These are phyloP conservation scores for Collybia sp. DNA, from an alignment of 768 basidiomycete genomes.

Conservation along the genomic window DNA sequence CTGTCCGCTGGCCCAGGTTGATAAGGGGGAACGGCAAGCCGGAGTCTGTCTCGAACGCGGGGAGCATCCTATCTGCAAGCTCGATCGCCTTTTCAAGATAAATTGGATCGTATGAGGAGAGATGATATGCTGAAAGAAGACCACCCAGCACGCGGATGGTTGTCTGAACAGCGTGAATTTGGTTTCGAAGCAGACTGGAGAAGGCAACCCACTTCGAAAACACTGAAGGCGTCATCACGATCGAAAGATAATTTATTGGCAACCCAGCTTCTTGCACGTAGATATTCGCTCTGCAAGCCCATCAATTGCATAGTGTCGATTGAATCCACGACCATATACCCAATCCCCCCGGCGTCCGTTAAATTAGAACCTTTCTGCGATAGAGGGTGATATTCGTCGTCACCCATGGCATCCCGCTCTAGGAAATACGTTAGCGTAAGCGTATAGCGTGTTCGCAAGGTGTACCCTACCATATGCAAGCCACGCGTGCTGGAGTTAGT, in stretches of 20 bases:
- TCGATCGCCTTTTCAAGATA: conserved; percentile 79
- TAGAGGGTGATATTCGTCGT: conserved; percentile 90
- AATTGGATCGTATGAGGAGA: conserved; percentile 66
- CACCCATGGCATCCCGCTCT: conserved; percentile 92
- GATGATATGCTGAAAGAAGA: conserved; percentile 79
- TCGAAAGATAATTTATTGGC: conserved; percentile 67
- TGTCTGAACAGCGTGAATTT: conserved; percentile 45
- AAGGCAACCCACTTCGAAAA: conserved; percentile 69
- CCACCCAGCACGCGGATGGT: conserved; percentile 93
- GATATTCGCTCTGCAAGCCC: conserved; percentile 79
- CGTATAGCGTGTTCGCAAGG: not conserved
- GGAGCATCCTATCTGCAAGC: conserved; percentile 78
- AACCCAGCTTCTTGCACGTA: conserved; percentile 78
- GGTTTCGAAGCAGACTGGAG: not conserved
- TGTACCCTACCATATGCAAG: conserved; percentile 65
- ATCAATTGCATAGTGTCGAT: conserved; percentile 89
- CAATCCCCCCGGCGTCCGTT: conserved; percentile 72
- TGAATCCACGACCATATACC: conserved; percentile 87
- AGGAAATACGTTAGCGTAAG: conserved; percentile 6
- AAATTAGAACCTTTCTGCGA: conserved; percentile 73
- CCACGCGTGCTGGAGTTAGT: conserved; percentile 71
- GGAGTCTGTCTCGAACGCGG: conserved; percentile 76
- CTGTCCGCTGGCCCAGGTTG: conserved; percentile 63
- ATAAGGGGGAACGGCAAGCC: conserved; percentile 76
- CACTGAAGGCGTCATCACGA: conserved; percentile 76